These are phyloP conservation scores for Emydomyces testavorans DNA, from an alignment of 2,329 filamentous ascomycete genomes.

Conservation along the genomic window DNA sequence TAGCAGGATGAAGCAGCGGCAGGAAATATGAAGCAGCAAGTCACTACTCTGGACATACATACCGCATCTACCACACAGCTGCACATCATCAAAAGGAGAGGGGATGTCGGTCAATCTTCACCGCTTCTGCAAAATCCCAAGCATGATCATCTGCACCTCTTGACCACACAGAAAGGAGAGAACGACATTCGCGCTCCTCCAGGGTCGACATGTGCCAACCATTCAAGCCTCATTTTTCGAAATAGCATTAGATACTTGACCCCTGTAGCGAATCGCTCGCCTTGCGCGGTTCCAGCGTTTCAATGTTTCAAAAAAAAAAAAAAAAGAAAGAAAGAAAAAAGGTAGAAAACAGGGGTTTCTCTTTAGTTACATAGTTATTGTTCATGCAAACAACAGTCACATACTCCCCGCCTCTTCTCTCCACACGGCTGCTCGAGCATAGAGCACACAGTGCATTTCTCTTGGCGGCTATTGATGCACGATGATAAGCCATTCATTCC, in stretches of 20 bases:
- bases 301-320: neutral
- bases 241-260: no score
- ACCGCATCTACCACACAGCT: neutral
- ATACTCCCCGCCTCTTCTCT: neutral
- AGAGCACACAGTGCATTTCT: neutral
- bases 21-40: neutral
- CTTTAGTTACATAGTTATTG: no score
- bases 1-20: neutral
- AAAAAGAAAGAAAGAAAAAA: no score
- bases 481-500: no score
- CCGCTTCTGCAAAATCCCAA: constrained; percentile 8
- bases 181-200: neutral
- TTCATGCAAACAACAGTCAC: neutral
- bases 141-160: constrained; percentile 10
- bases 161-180: constrained; percentile 2
- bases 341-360: no score
- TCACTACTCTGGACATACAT: neutral
- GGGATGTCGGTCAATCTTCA: constrained; percentile 4
- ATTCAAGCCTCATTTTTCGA: neutral
- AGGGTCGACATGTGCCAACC: neutral
- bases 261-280: no score
- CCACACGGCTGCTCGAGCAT: neutral
- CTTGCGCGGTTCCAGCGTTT: no score
- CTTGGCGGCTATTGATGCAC: no score
- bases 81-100: constrained; percentile 9